Percentiles rank a stretch among this genome's conserved stretches.
Evolutionary conservation across 192 early-diverging fungal genomes (phyloP).

Genomic region (Coemansia sp.): DNA sequence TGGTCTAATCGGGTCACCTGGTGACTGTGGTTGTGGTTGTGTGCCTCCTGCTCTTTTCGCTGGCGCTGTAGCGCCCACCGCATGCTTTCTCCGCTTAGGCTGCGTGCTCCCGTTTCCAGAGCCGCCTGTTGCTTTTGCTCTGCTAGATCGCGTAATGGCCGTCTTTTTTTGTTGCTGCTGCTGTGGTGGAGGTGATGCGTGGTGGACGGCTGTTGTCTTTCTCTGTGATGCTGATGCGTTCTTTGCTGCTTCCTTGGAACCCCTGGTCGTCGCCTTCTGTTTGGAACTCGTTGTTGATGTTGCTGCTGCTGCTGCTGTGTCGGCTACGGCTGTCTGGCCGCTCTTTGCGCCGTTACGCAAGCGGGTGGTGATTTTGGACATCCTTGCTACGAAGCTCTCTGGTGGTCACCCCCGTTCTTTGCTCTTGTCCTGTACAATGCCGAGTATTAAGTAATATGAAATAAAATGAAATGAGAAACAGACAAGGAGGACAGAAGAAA

Average conservation of each 20-base stretch:
- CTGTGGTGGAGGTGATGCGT: background rate
- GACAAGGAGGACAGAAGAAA: too few relatives aligned
- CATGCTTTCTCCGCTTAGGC: slow-evolving; percentile 2
- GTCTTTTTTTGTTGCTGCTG: background rate
- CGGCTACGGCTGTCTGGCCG: slow-evolving; percentile 12
- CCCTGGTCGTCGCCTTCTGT: slow-evolving; percentile 10
- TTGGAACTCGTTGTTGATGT: background rate
- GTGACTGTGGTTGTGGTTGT: background rate
- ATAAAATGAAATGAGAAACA: too few relatives aligned
- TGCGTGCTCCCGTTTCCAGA: background rate
- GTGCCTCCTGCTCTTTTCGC: background rate
- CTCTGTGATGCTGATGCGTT: background rate
- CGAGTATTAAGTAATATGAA: background rate
- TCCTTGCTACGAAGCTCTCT: background rate
- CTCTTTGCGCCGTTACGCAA: slow-evolving; percentile 36
- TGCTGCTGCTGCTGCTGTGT: background rate
- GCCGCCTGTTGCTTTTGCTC: background rate
- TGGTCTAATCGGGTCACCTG: slow-evolving; percentile 1
- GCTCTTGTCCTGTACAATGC: background rate
- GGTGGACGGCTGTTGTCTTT: background rate
- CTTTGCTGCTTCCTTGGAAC: background rate
- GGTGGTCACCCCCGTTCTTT: background rate
- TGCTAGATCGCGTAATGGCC: background rate
- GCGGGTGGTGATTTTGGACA: slow-evolving; percentile 14
- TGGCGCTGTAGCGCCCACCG: background rate